Percentiles rank a stretch among this genome's conserved stretches.
Evolutionary conservation across 371 early-diverging fungal species (phyloP).

Genomic region (Mortierella sp.): DNA sequence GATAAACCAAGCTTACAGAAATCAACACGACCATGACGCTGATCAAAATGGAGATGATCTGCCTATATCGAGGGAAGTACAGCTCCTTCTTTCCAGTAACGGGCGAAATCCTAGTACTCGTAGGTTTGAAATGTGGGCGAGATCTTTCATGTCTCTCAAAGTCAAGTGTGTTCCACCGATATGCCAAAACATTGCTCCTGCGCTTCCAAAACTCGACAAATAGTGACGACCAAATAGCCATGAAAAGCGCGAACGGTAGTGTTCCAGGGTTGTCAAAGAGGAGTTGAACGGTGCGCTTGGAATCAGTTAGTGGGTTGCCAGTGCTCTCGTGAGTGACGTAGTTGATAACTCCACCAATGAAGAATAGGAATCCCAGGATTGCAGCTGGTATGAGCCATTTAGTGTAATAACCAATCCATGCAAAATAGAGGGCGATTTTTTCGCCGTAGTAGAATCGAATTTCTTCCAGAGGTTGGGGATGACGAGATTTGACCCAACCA

Average conservation of each 20-base stretch:
- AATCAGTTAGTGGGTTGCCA: background rate
- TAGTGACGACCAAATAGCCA: slow-evolving; percentile 68
- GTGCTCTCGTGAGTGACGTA: background rate
- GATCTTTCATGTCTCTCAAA: slow-evolving; percentile 59
- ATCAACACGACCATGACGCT: slow-evolving; percentile 46
- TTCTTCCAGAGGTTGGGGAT: slow-evolving; percentile 58
- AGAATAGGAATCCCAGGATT: slow-evolving; percentile 59
- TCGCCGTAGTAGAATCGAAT: slow-evolving; percentile 72
- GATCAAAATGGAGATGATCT: slow-evolving; percentile 32
- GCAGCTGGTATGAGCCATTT: slow-evolving; percentile 62
- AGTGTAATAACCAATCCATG: slow-evolving; percentile 63
- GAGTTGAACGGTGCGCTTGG: background rate
- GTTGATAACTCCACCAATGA: slow-evolving; percentile 60
- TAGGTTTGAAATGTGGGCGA: slow-evolving; percentile 66
- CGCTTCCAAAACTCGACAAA: slow-evolving; percentile 78
- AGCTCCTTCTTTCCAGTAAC: slow-evolving; percentile 64
- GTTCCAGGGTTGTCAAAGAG: slow-evolving; percentile 70
- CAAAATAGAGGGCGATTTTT: slow-evolving; percentile 71
- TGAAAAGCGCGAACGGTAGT: slow-evolving; percentile 64
- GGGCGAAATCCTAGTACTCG: slow-evolving; percentile 55
- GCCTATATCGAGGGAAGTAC: slow-evolving; percentile 57
- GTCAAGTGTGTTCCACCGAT: slow-evolving; percentile 69
- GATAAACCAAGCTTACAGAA: slow-evolving; percentile 28
- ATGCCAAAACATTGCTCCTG: slow-evolving; percentile 58
- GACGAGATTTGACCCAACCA: slow-evolving; percentile 32